Percentiles rank a stretch among this genome's conserved stretches.
phyloP scores from a whole-genome alignment of 257 asterid genomes.

The Fraxinus anomala region DNA sequence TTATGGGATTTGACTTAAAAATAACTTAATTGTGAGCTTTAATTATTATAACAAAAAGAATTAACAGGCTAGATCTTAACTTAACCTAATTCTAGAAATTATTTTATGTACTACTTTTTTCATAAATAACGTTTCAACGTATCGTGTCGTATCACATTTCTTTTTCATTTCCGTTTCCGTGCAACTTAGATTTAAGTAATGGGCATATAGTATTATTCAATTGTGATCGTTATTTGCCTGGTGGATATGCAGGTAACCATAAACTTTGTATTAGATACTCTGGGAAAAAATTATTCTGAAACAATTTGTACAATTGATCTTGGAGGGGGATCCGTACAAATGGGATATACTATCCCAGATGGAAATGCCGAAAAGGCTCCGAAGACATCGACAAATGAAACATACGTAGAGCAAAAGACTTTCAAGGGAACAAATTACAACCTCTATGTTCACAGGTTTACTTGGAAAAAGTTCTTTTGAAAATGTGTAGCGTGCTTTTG shows the following conservation, averaged over 20 bases:
- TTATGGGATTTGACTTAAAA: no score
- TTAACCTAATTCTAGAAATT: no score
- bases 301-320: conserved; percentile 79
- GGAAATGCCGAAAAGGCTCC: conserved; percentile 40
- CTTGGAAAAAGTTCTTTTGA: not conserved
- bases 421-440: conserved; percentile 37
- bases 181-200: not conserved
- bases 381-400: conserved; percentile 17
- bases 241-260: conserved; percentile 50
- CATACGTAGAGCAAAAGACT: conserved; percentile 31
- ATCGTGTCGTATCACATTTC: no score
- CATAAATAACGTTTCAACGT: no score
- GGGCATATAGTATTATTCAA: no score
- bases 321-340: conserved; percentile 72
- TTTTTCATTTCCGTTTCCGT: not conserved
- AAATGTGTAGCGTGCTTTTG: not conserved
- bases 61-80: no score
- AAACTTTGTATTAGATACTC: conserved; percentile 60
- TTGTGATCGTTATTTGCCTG: no score
- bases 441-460: conserved; percentile 57
- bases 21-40: no score
- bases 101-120: no score
- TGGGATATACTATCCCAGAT: conserved; percentile 53
- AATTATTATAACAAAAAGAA: no score
- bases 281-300: conserved; percentile 47